Conservation (phyloP, 2,329 filamentous ascomycete genomes). For the Hymenoscyphus occultus region DNA sequence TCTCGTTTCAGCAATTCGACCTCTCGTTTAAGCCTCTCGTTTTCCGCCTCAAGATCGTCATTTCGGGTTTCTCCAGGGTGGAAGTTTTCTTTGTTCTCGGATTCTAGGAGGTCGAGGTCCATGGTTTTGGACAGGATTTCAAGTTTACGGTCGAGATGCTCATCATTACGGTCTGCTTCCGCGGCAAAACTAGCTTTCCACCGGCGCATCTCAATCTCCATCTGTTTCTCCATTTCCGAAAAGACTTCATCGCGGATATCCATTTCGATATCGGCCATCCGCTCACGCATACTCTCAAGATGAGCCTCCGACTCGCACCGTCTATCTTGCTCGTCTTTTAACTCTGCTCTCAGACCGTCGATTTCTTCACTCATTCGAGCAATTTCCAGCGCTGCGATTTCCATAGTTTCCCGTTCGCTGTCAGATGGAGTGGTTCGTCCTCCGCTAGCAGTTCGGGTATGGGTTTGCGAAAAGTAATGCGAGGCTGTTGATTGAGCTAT, state of each 20-base stretch:
- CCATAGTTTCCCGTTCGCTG: slow-evolving; percentile 68
- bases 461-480: slow-evolving; percentile 24
- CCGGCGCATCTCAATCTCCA: slow-evolving; percentile 72
- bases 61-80: slow-evolving; percentile 31
- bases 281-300: slow-evolving; percentile 64
- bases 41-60: slow-evolving; percentile 67
- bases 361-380: slow-evolving; percentile 74
- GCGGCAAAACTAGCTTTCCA: slow-evolving; percentile 78
- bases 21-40: slow-evolving; percentile 64
- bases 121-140: slow-evolving; percentile 63
- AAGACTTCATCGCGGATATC: slow-evolving; percentile 87
- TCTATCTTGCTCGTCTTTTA: slow-evolving; percentile 68
- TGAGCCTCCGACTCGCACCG: slow-evolving; percentile 71
- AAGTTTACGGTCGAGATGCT: slow-evolving; percentile 84
- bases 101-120: slow-evolving; percentile 33
- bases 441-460: slow-evolving; percentile 4
- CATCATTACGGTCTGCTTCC: slow-evolving; percentile 76
- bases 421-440: slow-evolving; percentile 36
- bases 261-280: slow-evolving; percentile 68
- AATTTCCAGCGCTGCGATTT: slow-evolving; percentile 78
- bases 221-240: slow-evolving; percentile 75
- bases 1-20: slow-evolving; percentile 65
- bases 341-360: slow-evolving; percentile 66
- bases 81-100: slow-evolving; percentile 57
- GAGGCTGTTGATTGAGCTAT: slow-evolving; percentile 28